phyloP scores from a whole-genome alignment of 1,284 basidiomycete species.

The Mixia osmundae region DNA sequence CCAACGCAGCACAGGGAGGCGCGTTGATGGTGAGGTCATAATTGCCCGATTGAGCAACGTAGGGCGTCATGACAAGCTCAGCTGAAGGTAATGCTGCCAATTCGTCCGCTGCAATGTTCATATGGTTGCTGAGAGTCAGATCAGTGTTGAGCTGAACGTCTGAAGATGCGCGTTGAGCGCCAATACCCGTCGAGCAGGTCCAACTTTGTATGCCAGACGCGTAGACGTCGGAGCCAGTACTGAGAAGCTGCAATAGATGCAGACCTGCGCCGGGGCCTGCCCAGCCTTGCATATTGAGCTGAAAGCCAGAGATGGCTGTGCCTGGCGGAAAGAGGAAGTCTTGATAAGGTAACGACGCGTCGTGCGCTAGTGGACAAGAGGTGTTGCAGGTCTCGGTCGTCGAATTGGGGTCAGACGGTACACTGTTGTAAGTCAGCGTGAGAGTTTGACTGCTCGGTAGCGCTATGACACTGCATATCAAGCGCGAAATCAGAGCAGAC shows the following conservation, averaged over 20 bases:
- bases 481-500: background rate
- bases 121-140: too few species aligned
- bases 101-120: too few species aligned
- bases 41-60: too few species aligned
- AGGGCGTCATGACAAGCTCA: too few species aligned
- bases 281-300: slow-evolving; percentile 55
- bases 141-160: too few species aligned
- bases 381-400: slow-evolving; percentile 19
- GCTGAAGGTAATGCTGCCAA: too few species aligned
- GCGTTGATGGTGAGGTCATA: too few species aligned
- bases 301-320: slow-evolving; percentile 50
- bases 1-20: too few species aligned
- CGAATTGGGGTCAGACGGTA: slow-evolving; percentile 14
- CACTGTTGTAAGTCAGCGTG: slow-evolving; percentile 12
- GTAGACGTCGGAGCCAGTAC: slow-evolving; percentile 47
- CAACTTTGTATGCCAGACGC: slow-evolving; percentile 34
- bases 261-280: slow-evolving; percentile 55
- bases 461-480: slow-evolving; percentile 13
- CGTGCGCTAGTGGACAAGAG: slow-evolving; percentile 22
- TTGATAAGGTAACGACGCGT: slow-evolving; percentile 49
- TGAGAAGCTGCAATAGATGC: slow-evolving; percentile 69
- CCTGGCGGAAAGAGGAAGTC: slow-evolving; percentile 52
- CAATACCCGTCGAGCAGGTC: background rate
- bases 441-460: slow-evolving; percentile 18
- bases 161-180: background rate